Conservation (phyloP, 805 yeast species). For the Lipomyces japonicus region DNA sequence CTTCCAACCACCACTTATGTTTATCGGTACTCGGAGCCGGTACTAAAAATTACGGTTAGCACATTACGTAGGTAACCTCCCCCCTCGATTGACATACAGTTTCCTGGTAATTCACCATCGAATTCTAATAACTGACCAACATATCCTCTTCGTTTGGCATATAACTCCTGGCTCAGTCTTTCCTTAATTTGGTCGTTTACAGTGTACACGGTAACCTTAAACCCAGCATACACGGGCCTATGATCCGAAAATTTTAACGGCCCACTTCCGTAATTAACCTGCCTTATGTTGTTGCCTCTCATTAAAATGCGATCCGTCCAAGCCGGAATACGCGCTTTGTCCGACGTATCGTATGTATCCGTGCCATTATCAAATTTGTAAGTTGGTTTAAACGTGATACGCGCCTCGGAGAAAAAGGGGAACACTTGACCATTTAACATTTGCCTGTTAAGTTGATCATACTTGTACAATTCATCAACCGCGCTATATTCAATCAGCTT, state of each 20-base stretch:
- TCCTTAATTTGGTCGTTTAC: slow-evolving; percentile 62
- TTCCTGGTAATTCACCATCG: slow-evolving; percentile 16
- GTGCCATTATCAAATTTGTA: slow-evolving; percentile 90
- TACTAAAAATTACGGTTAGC: slow-evolving; percentile 41
- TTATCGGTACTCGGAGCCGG: slow-evolving; percentile 88
- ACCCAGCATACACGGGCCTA: slow-evolving; percentile 85
- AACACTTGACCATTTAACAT: slow-evolving; percentile 70
- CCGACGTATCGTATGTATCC: slow-evolving; percentile 76
- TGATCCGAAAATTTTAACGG: slow-evolving; percentile 73
- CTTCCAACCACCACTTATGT: slow-evolving; percentile 88
- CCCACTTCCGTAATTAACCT: slow-evolving; percentile 65
- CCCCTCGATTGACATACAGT: neutral
- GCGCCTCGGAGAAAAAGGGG: slow-evolving; percentile 70
- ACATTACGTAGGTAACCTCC: slow-evolving; percentile 30
- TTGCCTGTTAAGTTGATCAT: slow-evolving; percentile 77
- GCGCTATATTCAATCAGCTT: slow-evolving; percentile 47
- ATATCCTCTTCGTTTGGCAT: slow-evolving; percentile 51
- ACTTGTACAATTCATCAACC: slow-evolving; percentile 51
- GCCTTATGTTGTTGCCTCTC: slow-evolving; percentile 55
- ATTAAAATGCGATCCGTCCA: slow-evolving; percentile 92
- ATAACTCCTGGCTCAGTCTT: slow-evolving; percentile 54
- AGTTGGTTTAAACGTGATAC: slow-evolving; percentile 79
- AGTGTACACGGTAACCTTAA: slow-evolving; percentile 59
- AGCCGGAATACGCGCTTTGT: slow-evolving; percentile 87
- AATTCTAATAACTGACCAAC: slow-evolving; percentile 37